phyloP scores from a whole-genome alignment of 257 asterid species.

The Solanum ossicruentum region DNA sequence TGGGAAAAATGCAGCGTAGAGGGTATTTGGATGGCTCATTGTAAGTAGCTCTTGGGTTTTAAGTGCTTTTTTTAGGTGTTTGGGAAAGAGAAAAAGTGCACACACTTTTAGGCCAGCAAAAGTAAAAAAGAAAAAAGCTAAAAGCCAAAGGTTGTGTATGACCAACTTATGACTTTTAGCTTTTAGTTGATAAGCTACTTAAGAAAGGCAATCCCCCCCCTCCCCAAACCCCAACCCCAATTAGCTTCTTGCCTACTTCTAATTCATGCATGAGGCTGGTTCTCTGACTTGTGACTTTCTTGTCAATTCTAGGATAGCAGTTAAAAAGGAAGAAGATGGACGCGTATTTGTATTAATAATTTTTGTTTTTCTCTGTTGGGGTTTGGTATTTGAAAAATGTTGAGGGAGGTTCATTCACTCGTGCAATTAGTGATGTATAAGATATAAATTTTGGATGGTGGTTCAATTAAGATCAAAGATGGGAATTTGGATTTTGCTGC shows the following conservation, averaged over 20 bases:
- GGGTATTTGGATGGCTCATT: too few relatives aligned
- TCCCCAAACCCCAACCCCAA: too few relatives aligned
- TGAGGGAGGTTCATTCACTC: background rate
- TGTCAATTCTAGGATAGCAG: background rate
- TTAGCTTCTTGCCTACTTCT: background rate
- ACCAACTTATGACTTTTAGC: too few relatives aligned
- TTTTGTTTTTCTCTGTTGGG: background rate
- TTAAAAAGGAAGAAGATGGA: background rate
- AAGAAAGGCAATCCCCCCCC: too few relatives aligned
- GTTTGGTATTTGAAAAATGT: background rate
- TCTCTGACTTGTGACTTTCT: background rate
- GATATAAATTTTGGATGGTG: background rate
- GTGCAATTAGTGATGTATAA: background rate
- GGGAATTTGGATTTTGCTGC: background rate
- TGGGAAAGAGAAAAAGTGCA: too few relatives aligned
- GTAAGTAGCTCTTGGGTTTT: too few relatives aligned
- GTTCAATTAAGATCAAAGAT: background rate
- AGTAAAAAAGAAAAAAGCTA: too few relatives aligned
- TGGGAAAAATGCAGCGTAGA: background rate
- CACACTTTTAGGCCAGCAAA: too few relatives aligned
- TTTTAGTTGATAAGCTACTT: too few relatives aligned
- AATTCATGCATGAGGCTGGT: background rate
- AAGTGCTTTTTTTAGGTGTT: too few relatives aligned
- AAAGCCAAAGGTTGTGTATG: too few relatives aligned
- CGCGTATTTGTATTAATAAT: background rate